Evolutionary conservation across 2,329 filamentous ascomycete genomes (phyloP).

Genomic region (Pseudocercospora pini-densiflorae): DNA sequence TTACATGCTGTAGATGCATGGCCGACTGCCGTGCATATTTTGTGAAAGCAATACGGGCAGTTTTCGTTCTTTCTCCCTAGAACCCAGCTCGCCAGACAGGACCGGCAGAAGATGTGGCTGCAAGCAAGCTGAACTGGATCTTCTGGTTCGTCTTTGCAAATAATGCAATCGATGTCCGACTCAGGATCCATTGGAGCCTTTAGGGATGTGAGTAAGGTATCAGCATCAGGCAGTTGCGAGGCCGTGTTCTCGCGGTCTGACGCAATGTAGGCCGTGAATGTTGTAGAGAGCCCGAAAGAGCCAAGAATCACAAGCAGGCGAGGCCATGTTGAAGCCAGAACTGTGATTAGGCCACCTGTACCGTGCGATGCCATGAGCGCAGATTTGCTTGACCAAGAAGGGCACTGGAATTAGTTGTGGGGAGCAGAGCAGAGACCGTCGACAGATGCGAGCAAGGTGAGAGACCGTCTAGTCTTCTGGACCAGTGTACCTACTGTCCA

Average conservation of each 20-base stretch:
- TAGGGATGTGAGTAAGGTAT: neutral
- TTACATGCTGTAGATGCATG: neutral
- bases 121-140: neutral
- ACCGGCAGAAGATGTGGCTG: neutral
- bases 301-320: neutral
- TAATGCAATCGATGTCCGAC: neutral
- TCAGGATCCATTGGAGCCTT: neutral
- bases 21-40: neutral
- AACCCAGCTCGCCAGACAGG: neutral
- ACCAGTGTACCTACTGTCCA: neutral
- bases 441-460: neutral
- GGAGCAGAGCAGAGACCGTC: neutral
- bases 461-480: neutral
- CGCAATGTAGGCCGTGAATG: neutral
- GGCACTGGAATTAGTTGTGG: neutral
- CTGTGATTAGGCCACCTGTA: neutral
- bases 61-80: neutral
- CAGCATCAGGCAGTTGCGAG: neutral
- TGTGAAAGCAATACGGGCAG: neutral
- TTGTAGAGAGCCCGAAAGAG: neutral
- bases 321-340: neutral
- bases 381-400: neutral
- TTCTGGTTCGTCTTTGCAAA: neutral
- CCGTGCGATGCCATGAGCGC: neutral
- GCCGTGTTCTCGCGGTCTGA: neutral